Conservation (phyloP, 2,329 filamentous ascomycete species). For the Massarina eburnea region DNA sequence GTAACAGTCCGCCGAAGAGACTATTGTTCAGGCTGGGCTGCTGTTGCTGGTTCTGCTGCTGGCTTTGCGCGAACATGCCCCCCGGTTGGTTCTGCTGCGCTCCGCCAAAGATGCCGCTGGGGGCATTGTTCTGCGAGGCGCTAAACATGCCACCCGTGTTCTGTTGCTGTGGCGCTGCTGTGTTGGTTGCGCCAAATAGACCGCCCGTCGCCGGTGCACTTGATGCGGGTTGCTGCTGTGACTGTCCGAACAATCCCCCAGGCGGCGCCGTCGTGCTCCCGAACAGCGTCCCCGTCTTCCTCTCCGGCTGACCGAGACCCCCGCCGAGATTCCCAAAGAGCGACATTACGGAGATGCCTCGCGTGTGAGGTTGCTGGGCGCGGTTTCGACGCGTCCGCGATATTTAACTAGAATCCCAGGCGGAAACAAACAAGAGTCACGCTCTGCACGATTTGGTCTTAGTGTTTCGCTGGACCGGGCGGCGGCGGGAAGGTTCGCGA, state of each 20-base stretch:
- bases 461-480: neutral
- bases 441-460: neutral
- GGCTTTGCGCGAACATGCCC: slow-evolving; percentile 41
- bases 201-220: slow-evolving; percentile 35
- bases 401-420: neutral
- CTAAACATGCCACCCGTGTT: slow-evolving; percentile 22
- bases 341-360: slow-evolving; percentile 22
- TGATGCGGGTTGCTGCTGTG: slow-evolving; percentile 34
- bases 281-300: slow-evolving; percentile 41
- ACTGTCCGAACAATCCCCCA: slow-evolving; percentile 44
- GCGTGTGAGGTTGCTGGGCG: neutral
- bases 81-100: slow-evolving; percentile 38
- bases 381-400: slow-evolving; percentile 2
- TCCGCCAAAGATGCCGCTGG: slow-evolving; percentile 23
- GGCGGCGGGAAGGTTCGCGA: neutral
- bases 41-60: slow-evolving; percentile 48
- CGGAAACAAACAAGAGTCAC: neutral
- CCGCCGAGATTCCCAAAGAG: slow-evolving; percentile 32
- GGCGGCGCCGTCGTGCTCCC: slow-evolving; percentile 38
- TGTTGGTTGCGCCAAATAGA: slow-evolving; percentile 23
- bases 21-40: slow-evolving; percentile 45
- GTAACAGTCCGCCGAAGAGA: slow-evolving; percentile 39
- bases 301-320: slow-evolving; percentile 25
- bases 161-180: slow-evolving; percentile 11
- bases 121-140: slow-evolving; percentile 19